Percentiles rank a stretch among this genome's conserved stretches.
phyloP scores from a whole-genome alignment of 345 rosid species.

The Trapa bicornis region DNA sequence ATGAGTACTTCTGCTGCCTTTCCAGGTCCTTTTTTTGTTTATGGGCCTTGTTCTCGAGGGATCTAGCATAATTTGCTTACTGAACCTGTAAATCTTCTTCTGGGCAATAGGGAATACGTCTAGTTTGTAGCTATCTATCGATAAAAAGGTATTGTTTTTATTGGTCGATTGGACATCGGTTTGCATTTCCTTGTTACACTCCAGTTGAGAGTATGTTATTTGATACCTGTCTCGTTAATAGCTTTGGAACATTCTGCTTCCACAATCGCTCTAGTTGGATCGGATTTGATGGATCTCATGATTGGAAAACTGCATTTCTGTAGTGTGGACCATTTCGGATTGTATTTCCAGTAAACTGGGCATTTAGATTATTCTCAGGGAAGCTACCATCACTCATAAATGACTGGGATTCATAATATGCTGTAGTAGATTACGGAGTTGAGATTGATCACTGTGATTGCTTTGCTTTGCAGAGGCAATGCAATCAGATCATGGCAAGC shows the following conservation, averaged over 20 bases:
- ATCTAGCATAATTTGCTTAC: constrained; percentile 34
- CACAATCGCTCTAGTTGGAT: neutral
- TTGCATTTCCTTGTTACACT: constrained; percentile 1
- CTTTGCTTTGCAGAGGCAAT: constrained; percentile 2
- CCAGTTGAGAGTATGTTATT: constrained; percentile 4
- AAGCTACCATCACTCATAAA: neutral
- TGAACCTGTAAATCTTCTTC: constrained; percentile 26
- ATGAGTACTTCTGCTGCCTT: constrained; percentile 14
- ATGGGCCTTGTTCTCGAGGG: constrained; percentile 35
- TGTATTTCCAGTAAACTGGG: neutral
- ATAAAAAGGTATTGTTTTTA: constrained; percentile 28
- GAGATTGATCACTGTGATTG: constrained; percentile 7
- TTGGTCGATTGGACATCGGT: constrained; percentile 13
- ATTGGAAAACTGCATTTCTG: neutral
- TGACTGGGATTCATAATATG: neutral
- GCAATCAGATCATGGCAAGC: too few species aligned
- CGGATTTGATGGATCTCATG: neutral
- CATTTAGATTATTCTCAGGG: neutral
- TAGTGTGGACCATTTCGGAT: neutral
- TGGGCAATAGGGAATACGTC: constrained; percentile 1
- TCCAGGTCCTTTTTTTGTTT: constrained; percentile 26
- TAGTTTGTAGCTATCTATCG: constrained; percentile 18
- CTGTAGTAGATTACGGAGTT: constrained; percentile 7
- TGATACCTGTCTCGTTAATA: neutral
- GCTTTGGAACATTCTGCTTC: neutral